Conservation (phyloP, 371 early-diverging fungal species). For the Mucor mucedo region DNA sequence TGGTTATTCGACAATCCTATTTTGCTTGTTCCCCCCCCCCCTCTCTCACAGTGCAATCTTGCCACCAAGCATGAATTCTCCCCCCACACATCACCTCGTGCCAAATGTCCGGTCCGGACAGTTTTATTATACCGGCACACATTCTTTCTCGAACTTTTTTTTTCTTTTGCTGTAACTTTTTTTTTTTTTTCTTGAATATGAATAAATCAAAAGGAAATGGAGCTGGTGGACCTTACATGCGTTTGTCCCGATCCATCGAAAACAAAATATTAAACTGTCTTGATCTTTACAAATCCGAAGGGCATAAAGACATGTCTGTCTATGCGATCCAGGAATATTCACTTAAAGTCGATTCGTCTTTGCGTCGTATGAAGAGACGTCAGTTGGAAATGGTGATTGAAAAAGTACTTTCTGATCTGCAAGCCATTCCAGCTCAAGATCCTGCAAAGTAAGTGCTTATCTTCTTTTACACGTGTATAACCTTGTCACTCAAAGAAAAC, state of each 20-base stretch:
- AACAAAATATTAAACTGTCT: constrained; percentile 32
- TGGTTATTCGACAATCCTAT: constrained; percentile 5
- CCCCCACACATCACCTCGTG: neutral
- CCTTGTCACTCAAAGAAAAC: neutral
- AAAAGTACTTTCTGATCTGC: constrained; percentile 28
- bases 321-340: constrained; percentile 51
- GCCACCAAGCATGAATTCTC: constrained; percentile 2
- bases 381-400: constrained; percentile 55
- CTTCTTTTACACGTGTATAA: neutral
- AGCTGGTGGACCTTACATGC: constrained; percentile 28
- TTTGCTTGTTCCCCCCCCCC: constrained; percentile 1
- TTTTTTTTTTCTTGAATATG: constrained; percentile 3
- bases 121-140: neutral
- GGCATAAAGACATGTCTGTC: constrained; percentile 34
- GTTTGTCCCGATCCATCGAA: constrained; percentile 38
- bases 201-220: constrained; percentile 22
- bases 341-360: constrained; percentile 47
- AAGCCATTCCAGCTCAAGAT: constrained; percentile 7
- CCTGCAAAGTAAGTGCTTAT: constrained; percentile 7
- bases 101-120: constrained; percentile 21
- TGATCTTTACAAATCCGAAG: constrained; percentile 41
- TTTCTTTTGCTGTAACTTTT: neutral
- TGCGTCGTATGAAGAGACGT: constrained; percentile 53
- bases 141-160: constrained; percentile 14
- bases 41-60: neutral